Evolutionary conservation across 1,284 basidiomycete species (phyloP), one percentile per base, ranked within the genome.

Genomic region (Sporisorium exsertum): DNA sequence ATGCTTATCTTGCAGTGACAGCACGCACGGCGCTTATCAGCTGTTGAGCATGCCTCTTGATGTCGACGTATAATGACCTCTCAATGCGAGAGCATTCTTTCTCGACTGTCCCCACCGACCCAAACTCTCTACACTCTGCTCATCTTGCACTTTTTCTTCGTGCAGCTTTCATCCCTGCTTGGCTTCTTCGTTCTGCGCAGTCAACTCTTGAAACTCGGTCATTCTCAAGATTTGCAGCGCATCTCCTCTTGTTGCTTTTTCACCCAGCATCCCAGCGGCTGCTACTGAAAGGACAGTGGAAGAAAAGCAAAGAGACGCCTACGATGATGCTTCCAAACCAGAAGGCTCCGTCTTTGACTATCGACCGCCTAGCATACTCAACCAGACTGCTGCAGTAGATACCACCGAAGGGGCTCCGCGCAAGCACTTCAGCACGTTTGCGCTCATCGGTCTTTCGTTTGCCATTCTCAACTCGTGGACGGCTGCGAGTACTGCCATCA

Each of bases 391-490:
- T 22, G 18, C n/a, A 7, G 24, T n/a, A 2, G 46, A 27, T 22
- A 4, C 49, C 4, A 24, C 20, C 37, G 10, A 40, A 16, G 54
- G 43, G 20, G 62, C 43, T 26, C 68, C 62, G 0, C 68, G 58
- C 20, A 69, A 74, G 50, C 75, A 77, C 42, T 77, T 77, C 47
- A 54, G 58, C 54, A 70, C 66, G 7, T 53, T 77, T 9, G 64
- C 71, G 3, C 64, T 77, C 15, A 61, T 77, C 56, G 75, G 75
- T 18, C 51, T 74, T 16, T 59, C 62, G n/a, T 69, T 77, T 46
- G 61, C 75, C 46, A 71, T 74, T 47, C 64, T 77, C 51, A 77
- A 77, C 49, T 75, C 71, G 3, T 77, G 75, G 75, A 59, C 59
- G 1, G 75, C 75, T 15, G 66, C 66, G 9, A 53, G 55, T 27